Percentiles rank a stretch among this genome's conserved stretches.
phyloP scores from a whole-genome alignment of 2,329 filamentous ascomycete species.

The Simplicillium sp. region DNA sequence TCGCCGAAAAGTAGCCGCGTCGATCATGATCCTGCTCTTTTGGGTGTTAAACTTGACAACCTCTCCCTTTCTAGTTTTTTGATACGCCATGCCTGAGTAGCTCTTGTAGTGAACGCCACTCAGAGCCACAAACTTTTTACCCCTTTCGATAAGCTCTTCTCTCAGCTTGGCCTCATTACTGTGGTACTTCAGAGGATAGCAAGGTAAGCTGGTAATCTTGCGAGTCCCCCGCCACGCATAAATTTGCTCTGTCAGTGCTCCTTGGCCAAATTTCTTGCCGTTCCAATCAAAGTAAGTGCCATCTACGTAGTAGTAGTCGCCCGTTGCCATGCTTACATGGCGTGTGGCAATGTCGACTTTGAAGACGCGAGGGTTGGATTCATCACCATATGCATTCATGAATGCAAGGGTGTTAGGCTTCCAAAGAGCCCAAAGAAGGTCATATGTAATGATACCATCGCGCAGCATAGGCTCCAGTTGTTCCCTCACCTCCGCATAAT shows the following conservation, averaged over 20 bases:
- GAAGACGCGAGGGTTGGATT: slow-evolving; percentile 72
- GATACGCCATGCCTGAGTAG: slow-evolving; percentile 77
- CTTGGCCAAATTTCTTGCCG: slow-evolving; percentile 75
- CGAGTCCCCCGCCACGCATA: slow-evolving; percentile 68
- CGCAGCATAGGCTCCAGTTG: slow-evolving; percentile 71
- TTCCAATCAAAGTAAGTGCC: slow-evolving; percentile 81
- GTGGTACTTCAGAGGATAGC: slow-evolving; percentile 75
- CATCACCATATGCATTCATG: slow-evolving; percentile 65
- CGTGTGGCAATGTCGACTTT: slow-evolving; percentile 71
- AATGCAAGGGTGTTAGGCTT: slow-evolving; percentile 78
- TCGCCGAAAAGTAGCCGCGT: slow-evolving; percentile 70
- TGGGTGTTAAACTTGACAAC: slow-evolving; percentile 77
- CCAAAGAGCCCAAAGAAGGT: slow-evolving; percentile 80
- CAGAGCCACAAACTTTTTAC: slow-evolving; percentile 75
- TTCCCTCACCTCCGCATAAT: slow-evolving; percentile 71
- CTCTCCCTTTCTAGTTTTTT: slow-evolving; percentile 61
- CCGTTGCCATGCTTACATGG: slow-evolving; percentile 58
- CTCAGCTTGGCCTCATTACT: slow-evolving; percentile 58
- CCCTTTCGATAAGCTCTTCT: slow-evolving; percentile 63
- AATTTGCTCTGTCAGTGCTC: slow-evolving; percentile 60
- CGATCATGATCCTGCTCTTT: slow-evolving; percentile 80
- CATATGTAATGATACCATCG: slow-evolving; percentile 78
- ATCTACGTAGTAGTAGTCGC: slow-evolving; percentile 68
- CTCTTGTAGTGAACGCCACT: slow-evolving; percentile 74
- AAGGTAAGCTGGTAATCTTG: slow-evolving; percentile 70